Conservation (phyloP, 83 land plant species). For the Thuja plicata region DNA sequence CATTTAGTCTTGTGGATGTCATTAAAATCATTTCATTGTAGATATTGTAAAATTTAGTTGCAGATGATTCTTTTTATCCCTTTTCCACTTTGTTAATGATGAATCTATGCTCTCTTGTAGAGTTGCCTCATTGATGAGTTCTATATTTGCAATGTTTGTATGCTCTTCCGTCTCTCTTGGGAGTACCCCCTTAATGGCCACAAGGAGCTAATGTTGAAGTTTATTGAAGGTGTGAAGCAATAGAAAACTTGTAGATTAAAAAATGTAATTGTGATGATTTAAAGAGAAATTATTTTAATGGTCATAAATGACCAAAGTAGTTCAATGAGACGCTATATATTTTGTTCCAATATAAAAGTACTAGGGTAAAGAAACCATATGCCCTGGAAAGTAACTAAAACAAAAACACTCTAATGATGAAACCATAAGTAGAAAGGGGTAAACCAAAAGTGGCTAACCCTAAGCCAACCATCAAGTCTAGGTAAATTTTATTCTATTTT, state of each 20-base stretch:
- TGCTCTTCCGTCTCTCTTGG: neutral
- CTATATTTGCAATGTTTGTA: neutral
- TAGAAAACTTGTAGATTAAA: neutral
- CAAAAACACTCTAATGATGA: neutral
- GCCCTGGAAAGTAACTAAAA: neutral
- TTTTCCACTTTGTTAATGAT: neutral
- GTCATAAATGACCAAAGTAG: neutral
- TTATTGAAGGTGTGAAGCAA: neutral
- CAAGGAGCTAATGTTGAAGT: neutral
- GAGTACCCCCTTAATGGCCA: neutral
- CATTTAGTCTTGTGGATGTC: neutral
- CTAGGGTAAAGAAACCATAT: neutral
- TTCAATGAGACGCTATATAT: neutral
- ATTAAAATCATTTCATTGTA: neutral
- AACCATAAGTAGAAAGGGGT: neutral
- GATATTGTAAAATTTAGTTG: neutral
- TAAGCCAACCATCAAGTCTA: too few relatives aligned
- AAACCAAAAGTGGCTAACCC: too few relatives aligned
- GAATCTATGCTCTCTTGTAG: neutral
- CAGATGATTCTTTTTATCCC: neutral
- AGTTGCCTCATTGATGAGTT: neutral
- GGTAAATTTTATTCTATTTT: too few relatives aligned
- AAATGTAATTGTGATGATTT: neutral
- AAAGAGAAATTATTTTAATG: neutral
- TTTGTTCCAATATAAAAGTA: too few relatives aligned